phyloP scores from a whole-genome alignment of 1,284 basidiomycete species.

The Trametes versicolor region DNA sequence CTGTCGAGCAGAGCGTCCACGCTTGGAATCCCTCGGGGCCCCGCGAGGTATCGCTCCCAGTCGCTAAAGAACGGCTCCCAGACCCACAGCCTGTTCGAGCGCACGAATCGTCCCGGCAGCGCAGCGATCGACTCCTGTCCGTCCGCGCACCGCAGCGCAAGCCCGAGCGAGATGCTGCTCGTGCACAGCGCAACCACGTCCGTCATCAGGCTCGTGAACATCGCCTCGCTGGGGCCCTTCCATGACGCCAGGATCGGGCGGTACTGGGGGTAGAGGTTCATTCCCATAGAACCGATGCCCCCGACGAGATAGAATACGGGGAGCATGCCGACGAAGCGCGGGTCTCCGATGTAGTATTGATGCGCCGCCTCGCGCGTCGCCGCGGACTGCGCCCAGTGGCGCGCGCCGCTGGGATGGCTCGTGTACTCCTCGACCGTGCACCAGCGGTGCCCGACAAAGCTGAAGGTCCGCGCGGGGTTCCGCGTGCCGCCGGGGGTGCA shows the following conservation, averaged over 20 bases:
- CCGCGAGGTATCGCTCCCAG: no score
- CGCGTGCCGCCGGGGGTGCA: background rate
- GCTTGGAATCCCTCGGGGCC: no score
- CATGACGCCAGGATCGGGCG: background rate
- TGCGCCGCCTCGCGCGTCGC: background rate
- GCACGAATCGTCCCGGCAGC: no score
- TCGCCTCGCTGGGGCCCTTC: no score
- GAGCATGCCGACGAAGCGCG: background rate
- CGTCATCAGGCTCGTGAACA: no score
- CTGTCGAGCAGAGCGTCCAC: no score
- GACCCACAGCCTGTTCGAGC: no score
- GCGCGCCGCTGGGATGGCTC: background rate
- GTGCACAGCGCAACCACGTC: no score
- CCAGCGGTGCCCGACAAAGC: conserved; percentile 1
- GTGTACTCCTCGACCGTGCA: background rate
- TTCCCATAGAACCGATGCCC: background rate
- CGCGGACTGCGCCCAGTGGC: background rate
- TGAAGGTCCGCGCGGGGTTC: background rate
- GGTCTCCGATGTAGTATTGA: background rate
- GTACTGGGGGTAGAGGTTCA: background rate
- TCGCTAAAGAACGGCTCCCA: no score
- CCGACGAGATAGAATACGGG: background rate
- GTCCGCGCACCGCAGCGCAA: no score
- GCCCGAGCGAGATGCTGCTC: no score
- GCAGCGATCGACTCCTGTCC: no score